Percentiles rank a stretch among this genome's conserved stretches.
These are phyloP conservation scores for Camellia granthamiana DNA, from an alignment of 148 eudicot species.

Conservation along the genomic window DNA sequence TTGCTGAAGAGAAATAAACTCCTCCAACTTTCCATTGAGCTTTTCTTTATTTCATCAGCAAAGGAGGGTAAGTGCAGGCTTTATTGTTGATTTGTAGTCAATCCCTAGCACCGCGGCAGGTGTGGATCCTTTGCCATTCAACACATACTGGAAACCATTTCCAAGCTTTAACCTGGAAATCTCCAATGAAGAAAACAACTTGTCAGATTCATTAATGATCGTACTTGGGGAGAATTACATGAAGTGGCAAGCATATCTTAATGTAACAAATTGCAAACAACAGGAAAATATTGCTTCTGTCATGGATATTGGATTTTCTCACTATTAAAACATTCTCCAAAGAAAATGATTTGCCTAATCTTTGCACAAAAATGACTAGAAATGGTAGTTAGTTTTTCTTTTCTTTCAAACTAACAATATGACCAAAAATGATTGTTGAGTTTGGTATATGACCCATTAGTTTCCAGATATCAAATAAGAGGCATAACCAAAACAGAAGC, in stretches of 20 bases:
- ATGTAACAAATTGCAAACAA: not conserved
- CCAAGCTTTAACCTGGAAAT: constrained; percentile 71
- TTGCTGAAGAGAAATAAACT: constrained; percentile 73
- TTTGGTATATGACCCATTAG: not conserved
- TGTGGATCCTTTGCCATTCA: constrained; percentile 68
- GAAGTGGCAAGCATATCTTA: not conserved
- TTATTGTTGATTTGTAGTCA: constrained; percentile 68
- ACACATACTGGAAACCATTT: constrained; percentile 56
- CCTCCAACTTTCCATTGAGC: constrained; percentile 66
- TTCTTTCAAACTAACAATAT: not conserved
- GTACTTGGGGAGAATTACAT: not conserved
- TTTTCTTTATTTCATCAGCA: constrained; percentile 62
- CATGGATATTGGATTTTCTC: not conserved
- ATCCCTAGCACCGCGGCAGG: constrained; percentile 71
- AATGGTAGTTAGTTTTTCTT: not conserved
- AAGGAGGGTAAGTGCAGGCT: constrained; percentile 61
- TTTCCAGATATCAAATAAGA: not conserved
- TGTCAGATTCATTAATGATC: not conserved
- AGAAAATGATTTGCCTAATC: not conserved
- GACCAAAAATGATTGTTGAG: not conserved
- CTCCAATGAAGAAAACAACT: constrained; percentile 4
- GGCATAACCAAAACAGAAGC: not conserved
- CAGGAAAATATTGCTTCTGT: constrained; percentile 4
- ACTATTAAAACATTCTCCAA: not conserved
- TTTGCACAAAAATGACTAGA: not conserved